phyloP scores from a whole-genome alignment of 768 basidiomycete genomes.

The Tulasnella sp. region DNA sequence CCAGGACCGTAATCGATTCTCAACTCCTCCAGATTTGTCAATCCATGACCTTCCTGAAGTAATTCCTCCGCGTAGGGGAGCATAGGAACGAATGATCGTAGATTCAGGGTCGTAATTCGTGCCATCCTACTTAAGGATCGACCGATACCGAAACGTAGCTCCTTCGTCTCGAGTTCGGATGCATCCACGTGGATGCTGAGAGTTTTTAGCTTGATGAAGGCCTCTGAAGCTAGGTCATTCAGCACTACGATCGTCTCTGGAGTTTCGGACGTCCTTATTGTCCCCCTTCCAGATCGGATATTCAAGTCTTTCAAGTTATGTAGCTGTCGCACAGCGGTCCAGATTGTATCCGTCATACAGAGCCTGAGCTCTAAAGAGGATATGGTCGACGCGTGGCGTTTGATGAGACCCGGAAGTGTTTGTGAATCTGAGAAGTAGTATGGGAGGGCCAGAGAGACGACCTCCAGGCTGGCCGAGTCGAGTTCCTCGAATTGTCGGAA shows the following conservation, averaged over 20 bases:
- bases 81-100: too few species aligned
- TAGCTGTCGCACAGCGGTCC: not conserved
- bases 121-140: too few species aligned
- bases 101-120: too few species aligned
- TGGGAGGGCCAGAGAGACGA: not conserved
- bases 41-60: too few species aligned
- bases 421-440: not conserved
- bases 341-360: not conserved
- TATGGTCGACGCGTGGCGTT: not conserved
- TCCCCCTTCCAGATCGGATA: not conserved
- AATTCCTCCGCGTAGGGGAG: too few species aligned
- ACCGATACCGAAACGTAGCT: not conserved
- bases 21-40: too few species aligned
- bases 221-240: not conserved
- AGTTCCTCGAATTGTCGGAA: not conserved
- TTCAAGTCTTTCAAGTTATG: not conserved
- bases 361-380: not conserved
- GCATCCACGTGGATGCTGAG: not conserved
- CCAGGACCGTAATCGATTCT: too few species aligned
- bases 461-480: not conserved
- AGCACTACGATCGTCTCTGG: not conserved
- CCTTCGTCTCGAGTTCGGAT: not conserved
- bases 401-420: not conserved
- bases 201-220: not conserved
- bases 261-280: not conserved